Base-by-base conservation (phyloP, 805 yeast species). In the Saturnispora ahearnii region DNA sequence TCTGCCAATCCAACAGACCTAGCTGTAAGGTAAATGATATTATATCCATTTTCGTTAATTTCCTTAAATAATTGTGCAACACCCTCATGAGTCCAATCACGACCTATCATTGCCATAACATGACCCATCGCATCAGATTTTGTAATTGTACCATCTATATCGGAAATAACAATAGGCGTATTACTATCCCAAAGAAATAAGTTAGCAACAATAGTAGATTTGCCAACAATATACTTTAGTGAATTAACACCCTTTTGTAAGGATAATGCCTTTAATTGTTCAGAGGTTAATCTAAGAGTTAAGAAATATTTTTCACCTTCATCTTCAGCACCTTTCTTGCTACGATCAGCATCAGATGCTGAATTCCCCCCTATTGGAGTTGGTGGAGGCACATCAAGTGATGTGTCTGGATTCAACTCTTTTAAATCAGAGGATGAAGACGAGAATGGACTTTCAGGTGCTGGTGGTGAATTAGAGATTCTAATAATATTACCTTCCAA, bases 71-170 rank as follows among this genome's bases (percentile, higher is more conserved):
- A 69, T 60, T 82, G 82, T 2, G 97, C 96, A 38, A 93, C 99
- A 31, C 99, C 99, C 2, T 81, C 78, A 64, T 93, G 99, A 0
- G 99, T 93, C 99, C 99, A 93, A 69, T 93, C 99, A 58, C 88
- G 78, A 4, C 99, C 99, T 34, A 93, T 72, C 80, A 91, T 81
- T 15, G 93, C 89, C 65, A 93, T 72, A 2, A 93, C 91, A 66
- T 93, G 99, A 3, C 99, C 99, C 59, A 93, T 71, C 0, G 99
- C 99, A 69, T 93, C 99, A 0, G 97, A 89, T 66, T 89, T 90
- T 15, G 99, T 93, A 56, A 93, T 93, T 1, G 99, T 93, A 15
- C 99, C 99, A 65, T 93, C 99, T 51, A 93, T 93, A 68, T 93
- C 99, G 8, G 96, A 87, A 26, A 93, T 91, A 6, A 93, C 99